A percentile compares a stretch with the other conserved stretches of the same genome.
These are phyloP conservation scores for Crithidia acanthocephali DNA, from an alignment of 208 protist species.

Conservation along the genomic window DNA sequence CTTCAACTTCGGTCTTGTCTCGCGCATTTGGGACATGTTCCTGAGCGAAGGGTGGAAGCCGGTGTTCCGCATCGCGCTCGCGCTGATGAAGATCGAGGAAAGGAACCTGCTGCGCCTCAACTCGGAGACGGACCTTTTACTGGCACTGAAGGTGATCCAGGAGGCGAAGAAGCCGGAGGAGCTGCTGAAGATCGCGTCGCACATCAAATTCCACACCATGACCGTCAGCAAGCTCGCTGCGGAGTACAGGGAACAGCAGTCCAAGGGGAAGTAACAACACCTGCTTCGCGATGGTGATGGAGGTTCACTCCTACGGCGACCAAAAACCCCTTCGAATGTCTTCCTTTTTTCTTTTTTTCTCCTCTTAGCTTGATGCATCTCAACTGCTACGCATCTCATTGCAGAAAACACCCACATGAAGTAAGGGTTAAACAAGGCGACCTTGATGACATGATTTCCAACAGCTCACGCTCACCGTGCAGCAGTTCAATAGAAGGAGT, in stretches of 20 bases:
- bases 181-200: conserved; percentile 58
- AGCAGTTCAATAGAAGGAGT: no score
- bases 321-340: not conserved
- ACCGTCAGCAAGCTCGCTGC: conserved; percentile 35
- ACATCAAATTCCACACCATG: conserved; percentile 73
- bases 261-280: not conserved
- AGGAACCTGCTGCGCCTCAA: conserved; percentile 39
- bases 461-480: no score
- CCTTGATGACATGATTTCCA: no score
- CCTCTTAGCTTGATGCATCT: conserved; percentile 8
- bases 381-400: no score
- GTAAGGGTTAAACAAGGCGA: no score
- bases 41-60: conserved; percentile 93
- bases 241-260: conserved; percentile 24
- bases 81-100: conserved; percentile 73
- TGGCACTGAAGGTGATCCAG: conserved; percentile 65
- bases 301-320: no score
- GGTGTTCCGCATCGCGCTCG: conserved; percentile 84
- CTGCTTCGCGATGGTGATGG: no score
- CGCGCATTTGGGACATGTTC: conserved; percentile 93
- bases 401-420: no score
- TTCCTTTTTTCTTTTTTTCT: conserved; percentile 24
- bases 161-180: conserved; percentile 59
- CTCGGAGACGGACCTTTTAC: conserved; percentile 61
- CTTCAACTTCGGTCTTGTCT: conserved; percentile 79